Base-by-base conservation (phyloP, 139 green algal species). In the Tetratostichococcus sp. region DNA sequence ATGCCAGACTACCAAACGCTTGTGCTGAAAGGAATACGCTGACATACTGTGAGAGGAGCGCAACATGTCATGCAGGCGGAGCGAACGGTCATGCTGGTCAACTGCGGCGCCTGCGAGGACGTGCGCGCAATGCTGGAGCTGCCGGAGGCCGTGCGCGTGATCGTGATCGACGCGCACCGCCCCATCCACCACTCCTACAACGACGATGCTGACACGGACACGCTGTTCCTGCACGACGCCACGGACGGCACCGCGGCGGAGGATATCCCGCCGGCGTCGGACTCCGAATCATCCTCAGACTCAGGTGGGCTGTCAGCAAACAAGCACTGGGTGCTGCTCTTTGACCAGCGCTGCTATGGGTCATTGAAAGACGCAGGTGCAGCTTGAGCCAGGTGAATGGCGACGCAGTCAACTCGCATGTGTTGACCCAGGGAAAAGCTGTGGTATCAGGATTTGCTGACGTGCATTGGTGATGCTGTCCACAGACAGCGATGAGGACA, bases 121-220 rank as follows among this genome's bases (percentile, higher is more conserved):
- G 69, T 92, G 0, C 65, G 74, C 0, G 65, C 69, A 34, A 34
- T 88, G 32, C 84, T 87, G 8, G 42, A 83, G n/a, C 72, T 87
- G 16, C 32, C 69, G 1, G 30, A 77, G 0, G 87, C 88, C 30
- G 78, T 92, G 16, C 82, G 89, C n/a, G 84, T 92, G 3, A 75
- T 94, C 43, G 89, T 97, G 30, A 77, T 97, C 17, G 92, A 97
- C 80, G 88, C 84, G 57, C 91, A 96, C 85, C 80, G 83, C 31
- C 83, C 83, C 31, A 79, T 88, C 50, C 78, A 77, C 71, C 82
- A 88, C 65, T 17, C 72, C 25, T 62, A 77, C 65, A 86, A 87
- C 39, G 39, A 35, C 67, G 19, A 34, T 59, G 43, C 32, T 33
- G 43, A 70, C 30, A 35, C 35, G 25, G 58, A 84, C 25, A 59